A percentile compares a stretch with the other conserved stretches of the same genome.
Conservation (phyloP, 495 filamentous ascomycete species). For the Polyplosphaeria fusca region DNA sequence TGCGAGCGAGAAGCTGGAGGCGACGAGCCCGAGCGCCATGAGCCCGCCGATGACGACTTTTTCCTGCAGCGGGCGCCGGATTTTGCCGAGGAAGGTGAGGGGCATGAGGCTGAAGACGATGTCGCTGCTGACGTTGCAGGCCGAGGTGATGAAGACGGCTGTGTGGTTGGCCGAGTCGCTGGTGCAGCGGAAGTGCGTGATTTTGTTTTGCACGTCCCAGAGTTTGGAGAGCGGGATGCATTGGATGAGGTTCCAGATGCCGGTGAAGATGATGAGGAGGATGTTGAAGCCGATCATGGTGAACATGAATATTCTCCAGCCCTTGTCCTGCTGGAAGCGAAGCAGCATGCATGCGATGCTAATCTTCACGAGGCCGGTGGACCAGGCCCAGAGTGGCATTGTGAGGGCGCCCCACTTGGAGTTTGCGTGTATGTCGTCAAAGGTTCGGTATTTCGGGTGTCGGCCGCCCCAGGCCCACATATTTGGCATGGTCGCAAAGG, state of each 20-base stretch:
- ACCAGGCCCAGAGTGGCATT: conserved; percentile 33
- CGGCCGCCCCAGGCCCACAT: neutral
- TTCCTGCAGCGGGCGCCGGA: conserved; percentile 38
- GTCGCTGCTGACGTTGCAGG: conserved; percentile 36
- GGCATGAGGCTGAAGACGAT: conserved; percentile 40
- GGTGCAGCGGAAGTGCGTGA: conserved; percentile 30
- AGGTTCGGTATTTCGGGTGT: neutral
- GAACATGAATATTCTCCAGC: conserved; percentile 32
- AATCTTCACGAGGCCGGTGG: conserved; percentile 39
- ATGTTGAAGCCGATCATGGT: conserved; percentile 30
- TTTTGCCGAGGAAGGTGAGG: conserved; percentile 40
- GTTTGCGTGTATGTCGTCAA: neutral
- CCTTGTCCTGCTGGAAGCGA: conserved; percentile 32
- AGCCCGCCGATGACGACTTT: conserved; percentile 36
- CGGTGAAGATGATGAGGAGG: conserved; percentile 22
- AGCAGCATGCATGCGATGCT: conserved; percentile 40
- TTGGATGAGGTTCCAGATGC: conserved; percentile 27
- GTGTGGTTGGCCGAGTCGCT: conserved; percentile 8
- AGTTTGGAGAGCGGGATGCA: conserved; percentile 35
- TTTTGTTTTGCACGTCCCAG: conserved; percentile 33
- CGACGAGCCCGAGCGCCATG: conserved; percentile 42
- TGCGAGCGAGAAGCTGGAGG: conserved; percentile 18
- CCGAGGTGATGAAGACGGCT: conserved; percentile 29
- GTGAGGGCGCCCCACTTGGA: conserved; percentile 8
- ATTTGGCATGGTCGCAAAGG: neutral